A percentile compares a stretch with the other conserved stretches of the same genome.
These are phyloP conservation scores for Larix kaempferi DNA, from an alignment of 75 land plant species.

Conservation along the genomic window DNA sequence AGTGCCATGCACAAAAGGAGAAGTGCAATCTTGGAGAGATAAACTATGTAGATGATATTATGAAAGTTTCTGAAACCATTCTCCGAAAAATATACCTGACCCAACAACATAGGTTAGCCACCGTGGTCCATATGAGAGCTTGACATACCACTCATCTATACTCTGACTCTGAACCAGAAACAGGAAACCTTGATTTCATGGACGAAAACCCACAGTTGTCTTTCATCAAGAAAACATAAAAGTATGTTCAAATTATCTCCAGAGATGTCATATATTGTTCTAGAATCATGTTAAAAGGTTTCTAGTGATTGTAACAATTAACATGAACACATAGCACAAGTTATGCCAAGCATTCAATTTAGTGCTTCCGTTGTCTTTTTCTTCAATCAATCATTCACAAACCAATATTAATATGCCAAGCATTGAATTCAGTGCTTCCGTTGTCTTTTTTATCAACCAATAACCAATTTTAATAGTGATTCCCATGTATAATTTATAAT, in stretches of 20 bases:
- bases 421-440: too few species aligned
- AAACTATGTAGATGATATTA: not conserved
- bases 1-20: not conserved
- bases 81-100: conserved; percentile 33
- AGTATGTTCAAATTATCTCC: not conserved
- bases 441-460: too few species aligned
- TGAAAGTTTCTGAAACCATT: not conserved
- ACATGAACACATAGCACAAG: too few species aligned
- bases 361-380: too few species aligned
- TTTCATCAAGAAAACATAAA: not conserved
- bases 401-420: too few species aligned
- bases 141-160: conserved; percentile 37
- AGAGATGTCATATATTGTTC: not conserved
- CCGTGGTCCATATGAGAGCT: conserved; percentile 56
- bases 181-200: conserved; percentile 4
- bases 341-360: too few species aligned
- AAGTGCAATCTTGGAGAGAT: conserved; percentile 4
- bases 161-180: conserved; percentile 15
- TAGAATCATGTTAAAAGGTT: not conserved
- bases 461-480: too few species aligned
- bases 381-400: too few species aligned
- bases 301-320: not conserved
- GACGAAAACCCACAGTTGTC: not conserved
- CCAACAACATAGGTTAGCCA: conserved; percentile 63
- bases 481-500: too few species aligned